Percentiles rank a stretch among this genome's conserved stretches.
phyloP scores from a whole-genome alignment of 2,329 filamentous ascomycete genomes.

The Fusarium tuaranense region DNA sequence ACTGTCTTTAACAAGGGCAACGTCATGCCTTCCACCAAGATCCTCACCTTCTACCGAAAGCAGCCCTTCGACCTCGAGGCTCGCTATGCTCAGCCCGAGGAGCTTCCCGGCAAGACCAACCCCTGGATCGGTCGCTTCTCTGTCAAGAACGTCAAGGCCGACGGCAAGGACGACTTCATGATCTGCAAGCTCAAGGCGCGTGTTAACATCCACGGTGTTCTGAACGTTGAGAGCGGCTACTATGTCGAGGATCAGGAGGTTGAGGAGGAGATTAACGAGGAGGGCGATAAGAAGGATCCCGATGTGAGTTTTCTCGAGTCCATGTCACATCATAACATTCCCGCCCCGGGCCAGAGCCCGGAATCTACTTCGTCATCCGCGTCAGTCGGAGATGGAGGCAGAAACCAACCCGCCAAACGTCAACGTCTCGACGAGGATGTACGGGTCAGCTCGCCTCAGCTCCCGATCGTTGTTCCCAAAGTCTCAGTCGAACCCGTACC shows the following conservation, averaged over 20 bases:
- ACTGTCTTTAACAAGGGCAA: conserved; percentile 99
- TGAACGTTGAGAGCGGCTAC: conserved; percentile 97
- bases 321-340: conserved; percentile 5
- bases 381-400: conserved; percentile 31
- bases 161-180: conserved; percentile 97
- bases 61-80: conserved; percentile 97
- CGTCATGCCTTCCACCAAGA: conserved; percentile 97
- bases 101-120: conserved; percentile 88
- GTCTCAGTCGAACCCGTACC: conserved; percentile 5
- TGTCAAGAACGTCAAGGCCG: conserved; percentile 96
- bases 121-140: conserved; percentile 98
- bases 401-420: conserved; percentile 31
- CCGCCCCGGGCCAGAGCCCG: not conserved
- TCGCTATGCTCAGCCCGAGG: conserved; percentile 87
- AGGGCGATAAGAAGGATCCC: conserved; percentile 72
- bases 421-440: conserved; percentile 27
- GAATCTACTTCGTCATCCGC: conserved; percentile 26
- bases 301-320: conserved; percentile 70
- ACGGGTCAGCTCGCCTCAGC: not conserved
- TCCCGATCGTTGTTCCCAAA: conserved; percentile 11
- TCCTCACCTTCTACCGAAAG: conserved; percentile 99
- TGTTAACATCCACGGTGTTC: conserved; percentile 93
- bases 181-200: conserved; percentile 99
- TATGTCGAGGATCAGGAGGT: conserved; percentile 98
- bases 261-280: conserved; percentile 88